These are phyloP conservation scores for Aspergillus wentii DNA, from an alignment of 495 filamentous ascomycete species.

Conservation along the genomic window DNA sequence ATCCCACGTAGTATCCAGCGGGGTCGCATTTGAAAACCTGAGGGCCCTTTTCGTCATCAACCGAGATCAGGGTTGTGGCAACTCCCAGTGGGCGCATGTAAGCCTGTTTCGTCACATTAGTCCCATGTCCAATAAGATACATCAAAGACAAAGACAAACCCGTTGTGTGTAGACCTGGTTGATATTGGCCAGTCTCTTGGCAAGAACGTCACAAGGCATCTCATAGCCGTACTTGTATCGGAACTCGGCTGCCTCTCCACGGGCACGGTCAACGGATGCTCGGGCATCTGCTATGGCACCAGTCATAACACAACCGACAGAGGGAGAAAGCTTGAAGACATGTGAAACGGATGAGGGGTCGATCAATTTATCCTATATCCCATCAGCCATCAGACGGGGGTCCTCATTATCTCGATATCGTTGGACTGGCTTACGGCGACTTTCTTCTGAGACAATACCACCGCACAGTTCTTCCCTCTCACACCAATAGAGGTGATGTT, in stretches of 20 bases:
- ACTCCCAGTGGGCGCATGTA: constrained; percentile 98
- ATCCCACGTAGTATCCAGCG: constrained; percentile 94
- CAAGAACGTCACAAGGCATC: constrained; percentile 96
- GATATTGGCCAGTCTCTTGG: constrained; percentile 96
- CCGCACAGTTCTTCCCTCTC: constrained; percentile 92
- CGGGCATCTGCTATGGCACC: constrained; percentile 97
- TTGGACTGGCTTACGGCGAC: constrained; percentile 77
- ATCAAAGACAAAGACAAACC: constrained; percentile 49
- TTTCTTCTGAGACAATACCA: constrained; percentile 98
- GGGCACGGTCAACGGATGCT: constrained; percentile 83
- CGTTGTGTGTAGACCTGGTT: constrained; percentile 98
- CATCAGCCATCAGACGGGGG: constrained; percentile 10
- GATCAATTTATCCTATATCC: constrained; percentile 88
- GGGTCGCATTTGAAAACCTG: constrained; percentile 98
- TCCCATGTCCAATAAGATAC: neutral
- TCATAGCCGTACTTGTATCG: constrained; percentile 98
- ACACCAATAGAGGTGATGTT: constrained; percentile 98
- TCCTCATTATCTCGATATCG: too few relatives aligned
- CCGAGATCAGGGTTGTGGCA: constrained; percentile 86
- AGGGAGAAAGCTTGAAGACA: constrained; percentile 93
- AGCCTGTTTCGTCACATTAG: too few relatives aligned
- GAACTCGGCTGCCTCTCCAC: constrained; percentile 95
- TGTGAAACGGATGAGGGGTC: constrained; percentile 95
- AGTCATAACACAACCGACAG: constrained; percentile 97
- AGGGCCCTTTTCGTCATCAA: constrained; percentile 89